Base-by-base conservation (phyloP, 2,329 filamentous ascomycete genomes). In the Grosmannia huntii region DNA sequence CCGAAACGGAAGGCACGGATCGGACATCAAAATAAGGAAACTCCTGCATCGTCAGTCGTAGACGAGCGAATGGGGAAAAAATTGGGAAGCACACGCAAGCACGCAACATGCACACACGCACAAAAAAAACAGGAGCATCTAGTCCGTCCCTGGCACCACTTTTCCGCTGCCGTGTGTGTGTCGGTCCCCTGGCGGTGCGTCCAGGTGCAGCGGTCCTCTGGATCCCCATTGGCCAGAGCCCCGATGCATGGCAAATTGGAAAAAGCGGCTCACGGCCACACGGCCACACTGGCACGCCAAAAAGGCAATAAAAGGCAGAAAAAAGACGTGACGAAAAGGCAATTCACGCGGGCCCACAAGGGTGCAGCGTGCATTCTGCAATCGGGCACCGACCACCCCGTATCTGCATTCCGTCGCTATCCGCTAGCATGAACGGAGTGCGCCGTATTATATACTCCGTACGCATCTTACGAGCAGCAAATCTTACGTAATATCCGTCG, bases 331-430 rank as follows among this genome's bases (percentile, higher is more conserved):
- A 11, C 31, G 4, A 21, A 14, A 27, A 10, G 21, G 27, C 23
- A 51, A 31, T 23, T 16, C 25, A 33, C 11, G 21, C 19, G 31
- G 23, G 14, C 54, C 54, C 54, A 56, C 54, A 41, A 6, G 16
- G 10, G 44, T 49, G 54, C 44, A 56, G 54, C 44, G 23, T 56
- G 54, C 54, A 56, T 48, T 56, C 41, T 56, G 54, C 54, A 56
- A 56, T 56, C 54, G 54, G 31, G 44, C 54, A 56, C 41, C 41
- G 53, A 44, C 53, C 36, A 28, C 51, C 51, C 51, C 51, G 31
- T 53, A 53, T 53, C 51, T 33, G 25, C 51, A 53, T 38, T 36
- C 51, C 51, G 51, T 53, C 36, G 19, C 36, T 19, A 33, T 23
- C 36, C 53, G 46, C 21, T 7, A 11, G 7, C n/a, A 23, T 36